Conservation (phyloP, 345 rosid genomes). For the Camelina neglecta region DNA sequence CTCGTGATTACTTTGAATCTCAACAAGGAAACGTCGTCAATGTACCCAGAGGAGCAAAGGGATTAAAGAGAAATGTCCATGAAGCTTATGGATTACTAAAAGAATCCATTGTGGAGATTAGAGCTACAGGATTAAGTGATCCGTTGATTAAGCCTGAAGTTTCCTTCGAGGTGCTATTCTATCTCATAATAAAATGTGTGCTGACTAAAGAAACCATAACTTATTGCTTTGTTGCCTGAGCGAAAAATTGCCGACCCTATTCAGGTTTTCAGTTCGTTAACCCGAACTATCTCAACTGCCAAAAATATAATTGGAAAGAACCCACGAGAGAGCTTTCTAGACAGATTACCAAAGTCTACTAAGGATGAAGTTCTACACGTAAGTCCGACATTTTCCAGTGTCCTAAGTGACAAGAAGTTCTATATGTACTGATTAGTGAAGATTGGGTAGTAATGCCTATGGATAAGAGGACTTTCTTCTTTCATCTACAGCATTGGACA, state of each 20-base stretch:
- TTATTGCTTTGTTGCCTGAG: slow-evolving; percentile 19
- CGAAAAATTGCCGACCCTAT: slow-evolving; percentile 32
- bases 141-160: slow-evolving; percentile 75
- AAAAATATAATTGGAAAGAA: slow-evolving; percentile 76
- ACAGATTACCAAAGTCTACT: slow-evolving; percentile 68
- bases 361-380: slow-evolving; percentile 72
- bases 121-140: slow-evolving; percentile 60
- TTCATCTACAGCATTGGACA: slow-evolving; percentile 67
- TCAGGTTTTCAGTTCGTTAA: slow-evolving; percentile 82
- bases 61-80: slow-evolving; percentile 49
- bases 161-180: slow-evolving; percentile 65
- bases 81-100: slow-evolving; percentile 76
- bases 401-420: slow-evolving; percentile 12
- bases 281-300: slow-evolving; percentile 78
- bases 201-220: slow-evolving; percentile 1
- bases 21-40: slow-evolving; percentile 78
- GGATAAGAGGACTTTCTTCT: slow-evolving; percentile 13
- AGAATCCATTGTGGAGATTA: slow-evolving; percentile 61
- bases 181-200: not conserved
- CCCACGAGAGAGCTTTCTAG: slow-evolving; percentile 78
- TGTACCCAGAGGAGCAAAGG: slow-evolving; percentile 45
- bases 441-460: slow-evolving; percentile 6
- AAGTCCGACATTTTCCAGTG: slow-evolving; percentile 13
- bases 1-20: slow-evolving; percentile 95
- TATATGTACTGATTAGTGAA: slow-evolving; percentile 8